These are phyloP conservation scores for Naganishia onofrii DNA, from an alignment of 768 basidiomycete genomes.

Conservation along the genomic window DNA sequence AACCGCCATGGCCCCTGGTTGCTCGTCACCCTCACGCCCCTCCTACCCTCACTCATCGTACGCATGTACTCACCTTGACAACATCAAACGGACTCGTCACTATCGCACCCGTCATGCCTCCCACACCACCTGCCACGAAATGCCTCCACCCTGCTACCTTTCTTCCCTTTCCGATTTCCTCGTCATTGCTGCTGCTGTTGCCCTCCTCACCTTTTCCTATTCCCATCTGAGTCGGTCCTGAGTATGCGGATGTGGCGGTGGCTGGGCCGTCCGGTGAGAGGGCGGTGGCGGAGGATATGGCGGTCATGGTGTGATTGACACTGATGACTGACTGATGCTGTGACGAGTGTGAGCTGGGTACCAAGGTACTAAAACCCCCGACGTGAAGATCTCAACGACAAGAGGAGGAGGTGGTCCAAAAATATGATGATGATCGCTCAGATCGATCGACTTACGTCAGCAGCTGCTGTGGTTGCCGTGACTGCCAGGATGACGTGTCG, in stretches of 20 bases:
- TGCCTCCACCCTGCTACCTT: conserved; percentile 61
- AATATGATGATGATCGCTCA: background rate
- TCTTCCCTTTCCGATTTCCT: conserved; percentile 21
- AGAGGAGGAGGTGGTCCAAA: background rate
- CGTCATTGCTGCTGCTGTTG: background rate
- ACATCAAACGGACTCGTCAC: conserved; percentile 97
- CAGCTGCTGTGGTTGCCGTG: background rate
- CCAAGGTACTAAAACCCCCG: no score
- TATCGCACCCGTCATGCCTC: conserved; percentile 95
- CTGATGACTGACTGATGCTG: no score
- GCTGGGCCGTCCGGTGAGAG: conserved; percentile 20
- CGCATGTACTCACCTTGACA: conserved; percentile 61
- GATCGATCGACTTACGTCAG: conserved; percentile 3
- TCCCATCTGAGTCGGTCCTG: conserved; percentile 1
- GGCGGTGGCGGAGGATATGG: conserved; percentile 19
- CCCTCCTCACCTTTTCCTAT: background rate
- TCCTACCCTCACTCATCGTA: background rate
- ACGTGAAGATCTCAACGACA: no score
- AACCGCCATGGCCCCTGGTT: no score
- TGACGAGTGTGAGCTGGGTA: no score
- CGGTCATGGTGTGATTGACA: background rate
- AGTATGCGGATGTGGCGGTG: conserved; percentile 20
- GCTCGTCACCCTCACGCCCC: conserved; percentile 4
- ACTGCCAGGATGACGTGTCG: background rate
- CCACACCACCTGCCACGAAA: conserved; percentile 74